Evolutionary conservation across 2,329 filamentous ascomycete species (phyloP), one percentile per base, ranked within the genome.

Genomic region (Eurotiales sp.): DNA sequence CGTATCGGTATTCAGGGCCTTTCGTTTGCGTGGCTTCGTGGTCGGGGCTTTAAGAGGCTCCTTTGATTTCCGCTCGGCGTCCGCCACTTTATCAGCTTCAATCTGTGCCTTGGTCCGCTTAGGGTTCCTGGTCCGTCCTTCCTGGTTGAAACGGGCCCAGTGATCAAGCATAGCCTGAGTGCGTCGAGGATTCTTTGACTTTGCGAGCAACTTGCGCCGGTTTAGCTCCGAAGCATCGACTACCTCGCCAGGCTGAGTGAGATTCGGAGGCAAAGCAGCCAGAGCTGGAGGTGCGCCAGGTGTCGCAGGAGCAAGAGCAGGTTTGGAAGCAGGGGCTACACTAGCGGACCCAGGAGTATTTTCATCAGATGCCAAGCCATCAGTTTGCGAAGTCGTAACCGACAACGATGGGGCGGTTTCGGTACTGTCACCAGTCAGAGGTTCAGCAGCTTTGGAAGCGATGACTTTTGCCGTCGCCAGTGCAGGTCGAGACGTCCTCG

Each of bases 111-210:
- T 73, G 27, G 71, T 72, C 7, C 71, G 66, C 55, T 73, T 73
- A 25, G 71, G 71, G 46, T 72, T 72, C 29, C 71, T 66, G 17
- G 66, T 70, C n/a, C 70, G 66, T 25, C 71, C 71, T 57, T 72
- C 70, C 11, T 62, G 60, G 49, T 72, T 72, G 60, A 73, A 73
- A 21, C 70, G 68, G 17, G 64, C 68, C 71, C 71, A 73, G 56
- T 73, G 71, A 52, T 72, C 68, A 22, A 73, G 64, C 71, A 73
- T 73, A 39, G 71, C 71, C 56, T 72, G 69, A 8, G 71, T 73
- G 23, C 71, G 64, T 52, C 71, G 71, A 4, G 71, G 71, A 44
- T 73, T 73, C 58, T 73, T 72, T 17, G 71, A 72, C 49, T 72
- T 70, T 39, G 63, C 61, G 39, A 73, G 72, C 55, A 72, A 72